These are phyloP conservation scores for Chrysoporthe austroafricana DNA, from an alignment of 2,329 filamentous ascomycete genomes.

Conservation along the genomic window DNA sequence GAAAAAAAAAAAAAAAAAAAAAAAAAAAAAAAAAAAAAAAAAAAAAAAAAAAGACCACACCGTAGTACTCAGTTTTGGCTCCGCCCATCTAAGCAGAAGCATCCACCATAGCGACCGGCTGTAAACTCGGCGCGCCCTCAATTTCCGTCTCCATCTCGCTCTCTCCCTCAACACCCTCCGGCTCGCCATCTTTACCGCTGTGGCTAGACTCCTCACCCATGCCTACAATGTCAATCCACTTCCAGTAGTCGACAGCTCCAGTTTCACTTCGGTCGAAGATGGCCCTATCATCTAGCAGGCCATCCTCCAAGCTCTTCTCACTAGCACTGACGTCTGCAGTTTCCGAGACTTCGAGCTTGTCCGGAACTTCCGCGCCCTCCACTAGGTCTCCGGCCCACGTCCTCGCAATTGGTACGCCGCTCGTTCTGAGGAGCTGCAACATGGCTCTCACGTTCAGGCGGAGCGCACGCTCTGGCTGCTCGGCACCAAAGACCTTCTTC, in stretches of 20 bases:
- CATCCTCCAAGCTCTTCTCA: slow-evolving; percentile 37
- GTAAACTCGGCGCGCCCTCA: slow-evolving; percentile 33
- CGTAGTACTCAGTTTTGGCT: background rate
- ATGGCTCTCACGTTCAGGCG: slow-evolving; percentile 63
- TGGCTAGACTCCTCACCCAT: slow-evolving; percentile 43
- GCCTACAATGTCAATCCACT: slow-evolving; percentile 57
- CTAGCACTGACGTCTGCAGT: slow-evolving; percentile 20
- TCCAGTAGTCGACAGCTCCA: slow-evolving; percentile 50
- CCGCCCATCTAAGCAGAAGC: slow-evolving; percentile 5
- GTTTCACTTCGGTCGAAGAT: slow-evolving; percentile 51
- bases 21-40: too few relatives aligned
- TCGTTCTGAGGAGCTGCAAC: slow-evolving; percentile 58
- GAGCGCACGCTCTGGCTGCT: slow-evolving; percentile 61
- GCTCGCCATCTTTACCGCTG: slow-evolving; percentile 29
- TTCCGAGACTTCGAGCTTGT: slow-evolving; percentile 36
- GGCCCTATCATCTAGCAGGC: slow-evolving; percentile 51
- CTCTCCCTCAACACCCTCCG: slow-evolving; percentile 34
- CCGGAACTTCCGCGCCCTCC: slow-evolving; percentile 48
- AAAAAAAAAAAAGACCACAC: background rate
- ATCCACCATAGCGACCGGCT: background rate
- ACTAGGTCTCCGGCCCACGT: slow-evolving; percentile 56
- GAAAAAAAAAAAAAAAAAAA: too few relatives aligned
- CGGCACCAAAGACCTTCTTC: slow-evolving; percentile 59
- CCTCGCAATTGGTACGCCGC: slow-evolving; percentile 52
- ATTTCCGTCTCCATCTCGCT: slow-evolving; percentile 42